A percentile compares a stretch with the other conserved stretches of the same genome.
Evolutionary conservation across 139 green algal species (phyloP).

Genomic region (Coccomyxa sp.): DNA sequence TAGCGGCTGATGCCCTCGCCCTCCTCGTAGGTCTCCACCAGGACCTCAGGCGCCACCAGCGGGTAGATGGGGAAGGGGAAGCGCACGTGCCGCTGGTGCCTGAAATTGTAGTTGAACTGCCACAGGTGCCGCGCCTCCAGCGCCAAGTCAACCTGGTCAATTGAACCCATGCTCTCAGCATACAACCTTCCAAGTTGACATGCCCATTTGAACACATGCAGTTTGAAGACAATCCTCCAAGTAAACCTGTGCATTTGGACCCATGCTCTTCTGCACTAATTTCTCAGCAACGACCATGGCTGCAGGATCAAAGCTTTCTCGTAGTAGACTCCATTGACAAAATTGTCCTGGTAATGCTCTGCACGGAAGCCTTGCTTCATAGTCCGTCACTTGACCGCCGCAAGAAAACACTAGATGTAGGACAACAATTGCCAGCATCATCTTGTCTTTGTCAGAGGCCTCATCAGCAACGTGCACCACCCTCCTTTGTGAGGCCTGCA

Average conservation of each 20-base stretch:
- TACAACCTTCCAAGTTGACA: constrained; percentile 73
- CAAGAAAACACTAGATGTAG: too few relatives aligned
- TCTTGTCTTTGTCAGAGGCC: too few relatives aligned
- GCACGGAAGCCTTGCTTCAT: too few relatives aligned
- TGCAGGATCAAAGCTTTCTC: too few relatives aligned
- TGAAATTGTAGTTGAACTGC: constrained; percentile 96
- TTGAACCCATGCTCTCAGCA: background rate
- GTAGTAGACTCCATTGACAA: too few relatives aligned
- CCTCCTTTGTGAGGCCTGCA: too few relatives aligned
- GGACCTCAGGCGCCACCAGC: constrained; percentile 70
- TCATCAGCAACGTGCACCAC: too few relatives aligned
- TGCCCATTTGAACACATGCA: constrained; percentile 18
- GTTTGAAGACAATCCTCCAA: constrained; percentile 28
- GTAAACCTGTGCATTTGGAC: constrained; percentile 70
- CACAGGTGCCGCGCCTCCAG: constrained; percentile 84
- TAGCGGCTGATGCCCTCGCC: constrained; percentile 74
- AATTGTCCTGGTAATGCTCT: too few relatives aligned
- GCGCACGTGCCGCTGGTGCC: constrained; percentile 48
- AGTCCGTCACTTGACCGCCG: too few relatives aligned
- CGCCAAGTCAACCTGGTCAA: constrained; percentile 81
- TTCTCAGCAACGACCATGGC: background rate
- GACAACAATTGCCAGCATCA: too few relatives aligned
- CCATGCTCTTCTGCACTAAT: background rate
- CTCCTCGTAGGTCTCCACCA: constrained; percentile 95
- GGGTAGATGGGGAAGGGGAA: constrained; percentile 94